Evolutionary conservation across 495 filamentous ascomycete genomes (phyloP), one percentile per base, ranked within the genome.

Genomic region (Glarea lozoyensis): DNA sequence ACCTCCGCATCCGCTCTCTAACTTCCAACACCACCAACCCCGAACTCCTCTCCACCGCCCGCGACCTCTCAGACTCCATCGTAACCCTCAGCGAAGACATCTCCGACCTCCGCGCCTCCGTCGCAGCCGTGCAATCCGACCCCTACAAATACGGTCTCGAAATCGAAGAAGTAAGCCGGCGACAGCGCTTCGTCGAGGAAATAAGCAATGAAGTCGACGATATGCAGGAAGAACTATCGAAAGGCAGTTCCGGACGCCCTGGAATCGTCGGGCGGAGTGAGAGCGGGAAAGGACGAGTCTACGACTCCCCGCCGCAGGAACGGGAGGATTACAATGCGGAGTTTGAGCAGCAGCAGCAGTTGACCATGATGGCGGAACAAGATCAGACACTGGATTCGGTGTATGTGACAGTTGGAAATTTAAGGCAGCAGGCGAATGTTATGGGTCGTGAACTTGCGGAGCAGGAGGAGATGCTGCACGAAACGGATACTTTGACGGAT

Each of bases 371-470:
- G 83, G 78, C 82, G 55, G 90, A 94, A 61, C 92, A 97, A 66
- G 93, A 98, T 59, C 70, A 92, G 68, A 80, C 87, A 49, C 68
- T 98, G 5, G 90, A 96, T 61, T 84, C 84, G 2, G 93, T 98
- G 31, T 94, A 86, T 56, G 76, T 78, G 52, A 97, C 92, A 2
- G 92, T 98, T 25, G 89, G 87, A 0, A 95, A 86, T 55, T 57
- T 98, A 55, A 67, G 88, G 39, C 69, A 82, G 59, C 90, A 96
- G 69, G 93, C 93, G 12, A 78, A 92, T 64, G 81, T 83, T 49
- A 97, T 98, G 90, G 89, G 89, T 6, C 67, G 90, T 41, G 92
- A 98, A 64, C 66, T 98, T 36, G 93, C 95, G 61, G 90, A 96
- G 61, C 92, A 98, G 71, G 72, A 67, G 16, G 82, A 85, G 56